A percentile compares a stretch with the other conserved stretches of the same genome.
phyloP scores from a whole-genome alignment of 2,329 filamentous ascomycete species.

The Ceratocystis huliohia region DNA sequence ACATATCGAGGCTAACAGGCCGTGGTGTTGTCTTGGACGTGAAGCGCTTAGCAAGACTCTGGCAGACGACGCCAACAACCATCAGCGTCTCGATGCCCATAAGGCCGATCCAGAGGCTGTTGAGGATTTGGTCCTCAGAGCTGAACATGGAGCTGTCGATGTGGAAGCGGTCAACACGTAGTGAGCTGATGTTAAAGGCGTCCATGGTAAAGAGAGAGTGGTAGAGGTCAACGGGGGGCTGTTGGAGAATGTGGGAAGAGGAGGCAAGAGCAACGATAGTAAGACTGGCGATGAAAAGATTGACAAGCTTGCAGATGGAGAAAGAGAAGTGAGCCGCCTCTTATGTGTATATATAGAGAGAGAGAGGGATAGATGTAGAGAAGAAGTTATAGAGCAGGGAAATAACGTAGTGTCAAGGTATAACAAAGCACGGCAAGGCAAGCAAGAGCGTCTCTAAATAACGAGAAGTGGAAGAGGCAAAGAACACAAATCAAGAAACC shows the following conservation, averaged over 20 bases:
- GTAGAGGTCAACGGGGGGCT: background rate
- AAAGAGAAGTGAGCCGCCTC: background rate
- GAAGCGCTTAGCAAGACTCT: conserved; percentile 23
- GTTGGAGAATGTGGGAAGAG: background rate
- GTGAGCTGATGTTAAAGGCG: conserved; percentile 14
- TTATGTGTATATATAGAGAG: background rate
- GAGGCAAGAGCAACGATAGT: background rate
- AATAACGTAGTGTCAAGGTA: no score
- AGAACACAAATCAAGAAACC: background rate
- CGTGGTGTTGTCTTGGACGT: conserved; percentile 23
- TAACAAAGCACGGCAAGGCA: no score
- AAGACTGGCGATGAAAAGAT: background rate
- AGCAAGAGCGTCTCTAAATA: background rate
- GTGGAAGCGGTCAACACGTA: conserved; percentile 11
- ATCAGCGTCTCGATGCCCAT: conserved; percentile 35
- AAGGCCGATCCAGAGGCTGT: conserved; percentile 37
- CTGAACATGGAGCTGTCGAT: conserved; percentile 23
- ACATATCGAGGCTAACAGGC: conserved; percentile 17
- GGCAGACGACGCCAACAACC: conserved; percentile 31
- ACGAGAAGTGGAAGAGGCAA: background rate
- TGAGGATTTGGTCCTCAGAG: conserved; percentile 32
- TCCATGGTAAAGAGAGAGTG: background rate
- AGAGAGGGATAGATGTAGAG: background rate
- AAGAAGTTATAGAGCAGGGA: no score
- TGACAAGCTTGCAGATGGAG: background rate